Evolutionary conservation across 768 basidiomycete genomes (phyloP), one percentile per base, ranked within the genome.

Genomic region (Tephrocybe rancida): DNA sequence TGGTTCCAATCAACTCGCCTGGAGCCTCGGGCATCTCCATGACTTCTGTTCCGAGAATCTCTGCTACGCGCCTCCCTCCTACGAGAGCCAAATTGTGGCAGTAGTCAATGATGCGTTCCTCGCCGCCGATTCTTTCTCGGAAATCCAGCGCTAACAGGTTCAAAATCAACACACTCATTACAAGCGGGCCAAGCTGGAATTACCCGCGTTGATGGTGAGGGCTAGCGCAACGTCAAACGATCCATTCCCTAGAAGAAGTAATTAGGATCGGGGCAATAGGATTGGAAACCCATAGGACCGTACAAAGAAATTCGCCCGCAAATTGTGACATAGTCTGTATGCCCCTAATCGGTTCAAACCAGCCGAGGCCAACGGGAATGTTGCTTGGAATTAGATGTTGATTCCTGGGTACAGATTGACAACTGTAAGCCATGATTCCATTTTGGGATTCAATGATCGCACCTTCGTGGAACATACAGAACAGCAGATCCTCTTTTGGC

Each of bases 41-140:
- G 3, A 87, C 73, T 14, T 61, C 58, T 0, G 90, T 92, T 1
- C 81, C 83, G 37, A 92, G 73, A 7, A 83, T 67, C 53, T 82
- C 72, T 1, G 85, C 83, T 7, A 92, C 71, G 9, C 65, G 63
- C 54, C 73, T 77, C 0, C 88, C 91, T 7, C 90, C 92, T 39
- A 78, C 65, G 2, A 88, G 54, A 3, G 90, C 92, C 5, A 92
- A 75, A 8, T 73, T 61, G 65, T 85, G 87, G 59, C 84, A 90
- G 65, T 93, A 92, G 7, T 71, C 70, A 58, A 80, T 82, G 54
- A 95, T 94, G 41, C 74, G 77, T 22, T 78, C 67, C 66, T 95
- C 92, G 5, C 92, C 91, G 1, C 92, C 92, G 2, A 92, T 67
- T 72, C 80, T 81, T 53, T 78, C 63, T 25, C 92, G 82, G 70